These are phyloP conservation scores for Echium plantagineum DNA, from an alignment of 257 asterid genomes.

Conservation along the genomic window DNA sequence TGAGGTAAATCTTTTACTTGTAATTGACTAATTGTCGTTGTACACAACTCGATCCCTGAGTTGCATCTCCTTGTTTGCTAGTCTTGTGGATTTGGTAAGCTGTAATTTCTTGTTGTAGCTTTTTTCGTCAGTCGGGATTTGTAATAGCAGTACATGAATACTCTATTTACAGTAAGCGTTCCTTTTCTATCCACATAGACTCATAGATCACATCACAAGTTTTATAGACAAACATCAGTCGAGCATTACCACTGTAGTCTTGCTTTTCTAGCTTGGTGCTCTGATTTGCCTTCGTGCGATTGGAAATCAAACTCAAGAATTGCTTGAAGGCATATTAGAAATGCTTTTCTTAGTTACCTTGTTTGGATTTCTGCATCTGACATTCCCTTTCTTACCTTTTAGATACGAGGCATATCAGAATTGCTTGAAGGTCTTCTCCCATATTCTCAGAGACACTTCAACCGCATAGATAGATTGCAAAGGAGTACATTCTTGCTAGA, in stretches of 20 bases:
- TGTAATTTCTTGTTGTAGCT: too few species aligned
- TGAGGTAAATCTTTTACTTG: constrained; percentile 33
- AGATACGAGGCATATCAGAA: constrained; percentile 68
- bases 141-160: not conserved
- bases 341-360: not conserved
- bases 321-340: too few species aligned
- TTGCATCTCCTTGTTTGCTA: not conserved
- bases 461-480: constrained; percentile 56
- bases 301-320: not conserved
- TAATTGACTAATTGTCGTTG: not conserved
- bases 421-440: constrained; percentile 77
- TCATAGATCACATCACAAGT: not conserved
- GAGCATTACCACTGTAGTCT: not conserved
- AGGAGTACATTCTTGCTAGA: constrained; percentile 75
- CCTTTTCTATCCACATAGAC: not conserved
- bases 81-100: too few species aligned
- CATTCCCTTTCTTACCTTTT: constrained; percentile 7
- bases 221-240: not conserved
- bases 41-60: not conserved
- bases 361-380: not conserved
- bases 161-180: not conserved
- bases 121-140: too few species aligned
- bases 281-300: not conserved
- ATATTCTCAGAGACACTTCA: constrained; percentile 76
- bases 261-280: not conserved